phyloP scores from a whole-genome alignment of 2,329 filamentous ascomycete genomes.

The Aspergillus novofumigatus region DNA sequence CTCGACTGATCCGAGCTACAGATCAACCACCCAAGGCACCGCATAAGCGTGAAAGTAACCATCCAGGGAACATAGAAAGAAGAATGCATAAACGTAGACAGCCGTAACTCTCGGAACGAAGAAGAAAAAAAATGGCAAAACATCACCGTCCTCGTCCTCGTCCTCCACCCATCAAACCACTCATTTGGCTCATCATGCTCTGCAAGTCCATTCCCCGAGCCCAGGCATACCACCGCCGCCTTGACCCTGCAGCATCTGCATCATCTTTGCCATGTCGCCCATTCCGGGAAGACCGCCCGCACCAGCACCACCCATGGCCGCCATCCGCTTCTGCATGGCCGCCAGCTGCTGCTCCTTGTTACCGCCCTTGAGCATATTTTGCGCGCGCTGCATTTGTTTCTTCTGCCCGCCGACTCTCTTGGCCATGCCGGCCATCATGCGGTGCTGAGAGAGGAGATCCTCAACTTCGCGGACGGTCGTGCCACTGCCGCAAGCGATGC shows the following conservation, averaged over 20 bases:
- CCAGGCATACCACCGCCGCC: constrained; percentile 65
- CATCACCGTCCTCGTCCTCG: constrained; percentile 29
- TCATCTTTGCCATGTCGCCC: constrained; percentile 86
- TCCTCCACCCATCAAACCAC: constrained; percentile 53
- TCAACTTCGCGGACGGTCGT: constrained; percentile 91
- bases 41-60: constrained; percentile 14
- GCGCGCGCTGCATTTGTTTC: constrained; percentile 94
- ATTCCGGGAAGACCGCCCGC: constrained; percentile 63
- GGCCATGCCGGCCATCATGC: constrained; percentile 98
- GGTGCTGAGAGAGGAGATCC: constrained; percentile 93
- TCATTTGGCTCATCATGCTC: constrained; percentile 73
- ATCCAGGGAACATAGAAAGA: constrained; percentile 8
- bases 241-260: constrained; percentile 86
- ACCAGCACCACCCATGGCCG: constrained; percentile 78
- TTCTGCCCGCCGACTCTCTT: constrained; percentile 98
- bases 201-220: constrained; percentile 57
- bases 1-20: not conserved
- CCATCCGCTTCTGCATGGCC: constrained; percentile 93
- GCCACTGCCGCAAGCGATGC: constrained; percentile 83
- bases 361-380: constrained; percentile 82
- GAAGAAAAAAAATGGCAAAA: not conserved
- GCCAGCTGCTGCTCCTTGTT: constrained; percentile 93
- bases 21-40: constrained; percentile 6
- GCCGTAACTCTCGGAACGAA: constrained; percentile 1
- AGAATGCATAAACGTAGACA: not conserved